These are phyloP conservation scores for Chondrostereum purpureum DNA, from an alignment of 1,284 basidiomycete species.

Conservation along the genomic window DNA sequence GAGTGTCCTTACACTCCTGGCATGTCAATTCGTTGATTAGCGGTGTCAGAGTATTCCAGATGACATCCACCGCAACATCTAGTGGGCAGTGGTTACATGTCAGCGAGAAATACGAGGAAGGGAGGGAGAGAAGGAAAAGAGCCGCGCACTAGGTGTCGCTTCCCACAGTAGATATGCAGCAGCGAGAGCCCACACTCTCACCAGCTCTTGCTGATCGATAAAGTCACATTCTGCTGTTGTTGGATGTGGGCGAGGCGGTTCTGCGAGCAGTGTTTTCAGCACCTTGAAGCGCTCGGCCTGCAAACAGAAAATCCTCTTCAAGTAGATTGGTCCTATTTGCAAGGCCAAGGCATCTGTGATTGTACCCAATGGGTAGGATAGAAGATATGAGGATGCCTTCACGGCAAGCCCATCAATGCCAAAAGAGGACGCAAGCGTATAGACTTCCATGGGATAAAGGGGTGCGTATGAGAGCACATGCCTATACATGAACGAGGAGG, in stretches of 20 bases:
- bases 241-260: constrained; percentile 54
- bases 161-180: constrained; percentile 66
- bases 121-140: not conserved
- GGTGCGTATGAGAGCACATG: constrained; percentile 50
- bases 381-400: constrained; percentile 50
- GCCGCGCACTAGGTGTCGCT: constrained; percentile 48
- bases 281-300: constrained; percentile 26
- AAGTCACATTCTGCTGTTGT: constrained; percentile 53
- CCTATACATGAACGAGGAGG: constrained; percentile 36
- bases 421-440: constrained; percentile 49
- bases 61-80: constrained; percentile 54
- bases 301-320: constrained; percentile 36
- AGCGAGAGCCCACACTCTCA: constrained; percentile 60
- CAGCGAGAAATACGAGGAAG: constrained; percentile 8
- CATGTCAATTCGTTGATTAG: constrained; percentile 53
- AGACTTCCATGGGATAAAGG: constrained; percentile 48
- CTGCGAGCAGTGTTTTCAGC: constrained; percentile 19
- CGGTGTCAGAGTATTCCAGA: constrained; percentile 55
- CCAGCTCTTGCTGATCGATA: constrained; percentile 54
- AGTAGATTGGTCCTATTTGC: constrained; percentile 46
- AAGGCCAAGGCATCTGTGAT: constrained; percentile 55
- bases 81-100: no score
- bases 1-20: constrained; percentile 51
- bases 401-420: constrained; percentile 56
- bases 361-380: constrained; percentile 48